Evolutionary conservation across 345 rosid species (phyloP), one percentile per base, ranked within the genome.

Genomic region (Conringia planisiliqua): DNA sequence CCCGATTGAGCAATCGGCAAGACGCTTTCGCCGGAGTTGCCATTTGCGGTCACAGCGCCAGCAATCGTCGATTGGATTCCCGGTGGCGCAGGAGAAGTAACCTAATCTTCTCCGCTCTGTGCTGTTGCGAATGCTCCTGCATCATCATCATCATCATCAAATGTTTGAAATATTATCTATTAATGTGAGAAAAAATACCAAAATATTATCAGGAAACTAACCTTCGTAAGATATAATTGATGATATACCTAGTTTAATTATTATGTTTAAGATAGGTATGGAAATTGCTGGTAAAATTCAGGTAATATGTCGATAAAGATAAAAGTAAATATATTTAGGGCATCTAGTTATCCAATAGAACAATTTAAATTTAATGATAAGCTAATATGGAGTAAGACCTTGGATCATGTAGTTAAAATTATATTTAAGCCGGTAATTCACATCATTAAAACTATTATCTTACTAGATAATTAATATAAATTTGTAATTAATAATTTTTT

Each of bases 41-140:
- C 97, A 90, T 13, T 54, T 72, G 3, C 74, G 80, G 72, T 89
- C 92, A 33, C 94, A 88, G 30, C 94, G 82, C 97, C 97, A 90
- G 63, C 97, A 89, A 61, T 90, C 94, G 66, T 90, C 97, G 22
- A 90, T 89, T 4, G 97, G 92, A 46, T 90, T 90, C 17, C 94
- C 97, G 0, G 90, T 86, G 38, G 71, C 78, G 70, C 89, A 85
- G 0, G 91, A 87, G 78, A 87, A 84, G 63, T 62, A 87, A n/a
- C 91, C 91, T 70, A 89, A 60, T 2, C 72, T 80, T 62, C 97
- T 79, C 69, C 97, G 76, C n/a, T 82, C 87, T 9, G 97, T 91
- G 76, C 92, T 87, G 67, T 89, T 93, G 30, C 85, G 83, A 35
- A 85, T 85, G 71, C 75, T 82, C 88, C 98, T 93, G 90, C 29